Evolutionary conservation across 345 rosid genomes (phyloP).

Genomic region (Stellera chamaejasme): DNA sequence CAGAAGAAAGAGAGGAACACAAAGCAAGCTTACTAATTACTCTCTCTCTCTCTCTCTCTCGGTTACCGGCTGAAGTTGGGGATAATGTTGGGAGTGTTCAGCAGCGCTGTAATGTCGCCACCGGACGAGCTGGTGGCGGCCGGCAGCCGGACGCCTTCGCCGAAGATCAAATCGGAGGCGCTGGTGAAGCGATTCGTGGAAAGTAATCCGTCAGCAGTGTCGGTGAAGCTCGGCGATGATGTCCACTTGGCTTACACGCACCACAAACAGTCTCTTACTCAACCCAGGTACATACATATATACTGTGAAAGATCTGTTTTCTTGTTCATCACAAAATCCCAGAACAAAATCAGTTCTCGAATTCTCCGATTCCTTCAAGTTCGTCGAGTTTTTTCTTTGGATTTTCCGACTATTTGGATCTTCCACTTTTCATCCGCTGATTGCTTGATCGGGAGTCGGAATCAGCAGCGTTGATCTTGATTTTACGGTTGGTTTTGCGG

Average conservation of each 20-base stretch:
- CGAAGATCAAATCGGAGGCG: conserved; percentile 54
- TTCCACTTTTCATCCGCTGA: neutral
- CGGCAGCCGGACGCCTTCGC: conserved; percentile 91
- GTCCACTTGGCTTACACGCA: conserved; percentile 75
- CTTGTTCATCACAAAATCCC: neutral
- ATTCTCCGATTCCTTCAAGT: too few species aligned
- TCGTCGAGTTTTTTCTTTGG: neutral
- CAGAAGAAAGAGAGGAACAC: neutral
- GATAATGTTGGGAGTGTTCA: conserved; percentile 83
- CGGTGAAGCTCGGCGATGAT: conserved; percentile 61
- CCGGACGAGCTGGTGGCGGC: conserved; percentile 97
- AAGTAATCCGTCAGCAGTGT: conserved; percentile 50
- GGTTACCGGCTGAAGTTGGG: neutral
- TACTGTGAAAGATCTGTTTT: too few species aligned
- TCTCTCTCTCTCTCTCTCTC: neutral
- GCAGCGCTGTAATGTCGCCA: conserved; percentile 68
- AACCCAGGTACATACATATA: conserved; percentile 74
- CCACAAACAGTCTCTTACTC: conserved; percentile 53
- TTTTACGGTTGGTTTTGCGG: too few species aligned
- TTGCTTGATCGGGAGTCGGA: too few species aligned
- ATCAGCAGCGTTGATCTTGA: too few species aligned
- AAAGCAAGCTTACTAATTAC: neutral
- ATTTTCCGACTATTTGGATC: neutral
- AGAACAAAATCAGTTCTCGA: too few species aligned
- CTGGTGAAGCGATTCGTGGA: conserved; percentile 57